Evolutionary conservation across 495 filamentous ascomycete genomes (phyloP), one percentile per base, ranked within the genome.

Genomic region (Penicillium lividum): DNA sequence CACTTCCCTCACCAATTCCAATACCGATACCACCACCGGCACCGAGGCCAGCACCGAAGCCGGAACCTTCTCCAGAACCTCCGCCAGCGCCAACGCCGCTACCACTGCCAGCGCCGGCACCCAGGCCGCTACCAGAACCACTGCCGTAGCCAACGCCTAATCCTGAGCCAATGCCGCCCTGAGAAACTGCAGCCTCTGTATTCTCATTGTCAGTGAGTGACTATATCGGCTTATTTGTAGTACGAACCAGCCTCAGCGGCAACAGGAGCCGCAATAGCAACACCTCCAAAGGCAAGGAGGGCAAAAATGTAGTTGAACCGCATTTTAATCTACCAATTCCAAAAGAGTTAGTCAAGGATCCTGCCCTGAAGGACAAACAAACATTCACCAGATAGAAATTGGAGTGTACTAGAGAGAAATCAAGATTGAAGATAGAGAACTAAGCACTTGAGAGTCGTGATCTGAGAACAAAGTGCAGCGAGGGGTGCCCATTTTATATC

Each of bases 261-360:
- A 33, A 65, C 42, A 10, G 63, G 63, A 10, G 56, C 49, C 38
- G 63, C 59, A 54, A 65, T 47, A 47, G 59, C 50, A 42, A 50
- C 49, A 31, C 57, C 44, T 48, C 46, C 53, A 15, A 63, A 44
- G 43, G 52, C n/a, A 5, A 63, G 53, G 33, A 63, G 48, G 33
- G 61, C 57, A 36, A 59, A 38, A 8, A 63, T 27, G 45, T 56
- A 57, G 28, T 57, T 51, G 25, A 59, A 36, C 13, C 49, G 67
- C 70, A 63, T 60, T 3, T 51, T 54, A 34, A 38, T 28, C 27
- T 53, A 45, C n/a, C 11, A 27, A n/a, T 25, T 27, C 8, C 27
- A 34, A 30, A 9, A 15, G 2, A 5, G 13, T 54, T 22, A 44
- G 40, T 16, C 27, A 9, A 34, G 50, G 16, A 0, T 38, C 30